Conservation (phyloP, 1,284 basidiomycete genomes). For the Hemileia vastatrix region DNA sequence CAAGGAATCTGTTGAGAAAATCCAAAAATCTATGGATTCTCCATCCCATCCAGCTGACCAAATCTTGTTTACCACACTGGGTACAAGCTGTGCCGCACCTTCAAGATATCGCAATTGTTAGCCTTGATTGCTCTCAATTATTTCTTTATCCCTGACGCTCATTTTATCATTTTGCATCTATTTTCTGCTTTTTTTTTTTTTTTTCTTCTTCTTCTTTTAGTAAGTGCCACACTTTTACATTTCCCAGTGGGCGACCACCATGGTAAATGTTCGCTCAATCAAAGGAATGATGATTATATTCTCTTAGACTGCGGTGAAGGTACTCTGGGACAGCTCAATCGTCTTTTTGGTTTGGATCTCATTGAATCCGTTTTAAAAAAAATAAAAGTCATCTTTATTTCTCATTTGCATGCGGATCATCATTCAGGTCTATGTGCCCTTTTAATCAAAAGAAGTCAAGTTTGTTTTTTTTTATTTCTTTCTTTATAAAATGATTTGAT, state of each 20-base stretch:
- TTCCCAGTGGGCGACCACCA: slow-evolving; percentile 1
- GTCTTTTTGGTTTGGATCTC: slow-evolving; percentile 61
- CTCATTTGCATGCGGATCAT: slow-evolving; percentile 87
- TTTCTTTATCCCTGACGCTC: too few relatives aligned
- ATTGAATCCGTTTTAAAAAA: slow-evolving; percentile 50
- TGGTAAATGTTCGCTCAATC: not conserved
- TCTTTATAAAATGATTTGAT: not conserved
- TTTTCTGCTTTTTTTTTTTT: too few relatives aligned
- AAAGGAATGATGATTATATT: slow-evolving; percentile 47
- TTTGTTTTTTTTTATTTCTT: slow-evolving; percentile 43
- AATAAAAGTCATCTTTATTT: slow-evolving; percentile 71
- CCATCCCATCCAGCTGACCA: not conserved
- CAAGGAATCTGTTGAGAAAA: too few relatives aligned
- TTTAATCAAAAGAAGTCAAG: slow-evolving; percentile 61
- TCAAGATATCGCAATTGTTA: slow-evolving; percentile 24
- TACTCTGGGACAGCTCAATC: slow-evolving; percentile 74
- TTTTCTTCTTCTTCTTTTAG: not conserved
- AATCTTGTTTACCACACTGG: slow-evolving; percentile 21
- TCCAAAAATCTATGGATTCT: too few relatives aligned
- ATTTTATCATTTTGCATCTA: too few relatives aligned
- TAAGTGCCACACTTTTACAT: slow-evolving; percentile 18
- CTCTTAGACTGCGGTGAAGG: slow-evolving; percentile 87
- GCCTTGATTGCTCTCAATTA: too few relatives aligned
- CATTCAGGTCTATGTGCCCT: slow-evolving; percentile 72
- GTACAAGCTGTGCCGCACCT: slow-evolving; percentile 19